Percentiles rank a stretch among this genome's conserved stretches.
These are phyloP conservation scores for Naganishia kalamii DNA, from an alignment of 768 basidiomycete genomes.

Conservation along the genomic window DNA sequence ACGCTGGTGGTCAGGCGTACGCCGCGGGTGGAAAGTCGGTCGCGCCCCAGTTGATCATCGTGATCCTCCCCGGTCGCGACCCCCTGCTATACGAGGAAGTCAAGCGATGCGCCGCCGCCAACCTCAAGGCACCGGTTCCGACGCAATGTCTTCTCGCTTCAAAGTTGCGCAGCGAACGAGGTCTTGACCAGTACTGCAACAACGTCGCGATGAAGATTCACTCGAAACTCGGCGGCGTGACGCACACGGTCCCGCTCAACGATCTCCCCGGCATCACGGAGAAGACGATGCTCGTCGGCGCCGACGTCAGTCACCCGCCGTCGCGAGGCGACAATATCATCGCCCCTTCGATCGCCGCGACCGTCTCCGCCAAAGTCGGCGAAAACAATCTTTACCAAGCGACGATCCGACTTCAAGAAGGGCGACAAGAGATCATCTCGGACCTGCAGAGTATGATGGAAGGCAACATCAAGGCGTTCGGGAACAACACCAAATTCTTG, in stretches of 20 bases:
- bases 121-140: conserved; percentile 36
- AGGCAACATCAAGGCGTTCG: conserved; percentile 39
- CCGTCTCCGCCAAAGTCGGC: conserved; percentile 42
- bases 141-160: conserved; percentile 44
- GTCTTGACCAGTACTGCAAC: conserved; percentile 41
- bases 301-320: conserved; percentile 43
- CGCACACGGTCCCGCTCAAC: conserved; percentile 37
- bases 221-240: conserved; percentile 44
- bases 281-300: conserved; percentile 45
- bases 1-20: conserved; percentile 25
- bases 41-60: conserved; percentile 40
- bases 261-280: conserved; percentile 28
- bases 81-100: conserved; percentile 41
- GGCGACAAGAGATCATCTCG: conserved; percentile 42
- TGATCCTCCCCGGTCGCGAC: conserved; percentile 44
- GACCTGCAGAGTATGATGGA: conserved; percentile 41
- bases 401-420: conserved; percentile 35
- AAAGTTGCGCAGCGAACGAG: conserved; percentile 32
- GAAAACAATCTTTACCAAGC: conserved; percentile 26
- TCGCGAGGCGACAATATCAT: conserved; percentile 30
- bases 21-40: conserved; percentile 31
- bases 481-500: conserved; percentile 30
- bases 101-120: conserved; percentile 36
- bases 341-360: conserved; percentile 43
- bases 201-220: conserved; percentile 46